Evolutionary conservation across 805 yeast species (phyloP), one percentile per base, ranked within the genome.

Genomic region (Candida parachauliodes): DNA sequence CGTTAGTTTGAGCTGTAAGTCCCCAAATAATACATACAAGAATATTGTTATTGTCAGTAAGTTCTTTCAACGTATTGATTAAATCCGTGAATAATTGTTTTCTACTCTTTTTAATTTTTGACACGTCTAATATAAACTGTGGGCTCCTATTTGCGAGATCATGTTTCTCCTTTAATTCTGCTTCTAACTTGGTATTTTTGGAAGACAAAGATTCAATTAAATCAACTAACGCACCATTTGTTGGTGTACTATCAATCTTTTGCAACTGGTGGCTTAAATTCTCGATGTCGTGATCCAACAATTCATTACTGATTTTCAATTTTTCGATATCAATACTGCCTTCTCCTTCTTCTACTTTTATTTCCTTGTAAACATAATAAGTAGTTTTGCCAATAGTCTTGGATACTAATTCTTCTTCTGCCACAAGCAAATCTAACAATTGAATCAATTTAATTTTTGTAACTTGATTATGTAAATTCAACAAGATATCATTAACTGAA

Each of bases 321-420:
- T 25, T 10, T 8, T 26, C 28, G 9, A 34, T 6, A 21, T 25
- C 24, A 12, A 33, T 28, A 11, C 12, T 8, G 8, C 20, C 16
- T 15, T 15, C 22, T n/a, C n/a, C n/a, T 8, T 35, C 32, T 17
- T 37, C 33, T 15, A 14, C n/a, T 11, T 11, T 49, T 6, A 52
- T 45, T 39, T 69, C 68, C n/a, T 60, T 57, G 29, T 69, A 70
- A 20, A 70, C 64, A 36, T 71, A 72, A 18, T 70, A 65, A 0
- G 46, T 47, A 23, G 65, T 51, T 43, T 73, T 75, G 0, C 79
- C 79, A 40, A 68, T 69, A 5, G 57, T 36, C 45, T 72, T 74
- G 0, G 58, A 48, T 0, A 60, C 42, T 20, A 74, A 55, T 36
- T 59, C 62, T 0, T 54, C 58, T 8, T 61, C 52, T 3, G 40